Base-by-base conservation (phyloP, 1,284 basidiomycete genomes). In the Cerrena zonata region DNA sequence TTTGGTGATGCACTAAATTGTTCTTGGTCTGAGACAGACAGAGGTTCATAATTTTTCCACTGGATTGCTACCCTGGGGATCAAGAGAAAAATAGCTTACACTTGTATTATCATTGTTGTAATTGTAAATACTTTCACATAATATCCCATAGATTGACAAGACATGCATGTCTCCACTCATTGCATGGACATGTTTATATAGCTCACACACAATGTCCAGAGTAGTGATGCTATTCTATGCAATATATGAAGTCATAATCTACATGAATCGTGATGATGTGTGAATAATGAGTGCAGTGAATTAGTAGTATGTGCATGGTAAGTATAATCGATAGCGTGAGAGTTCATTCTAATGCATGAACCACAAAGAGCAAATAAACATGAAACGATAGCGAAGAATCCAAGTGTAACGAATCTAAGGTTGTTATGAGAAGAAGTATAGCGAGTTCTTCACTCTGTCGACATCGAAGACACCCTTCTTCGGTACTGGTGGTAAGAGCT, bases 381-480 rank as follows among this genome's bases (percentile, higher is more conserved):
- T 7, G 30, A 34, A 34, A 34, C 7, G 39, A 19, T 19, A 40
- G 19, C 10, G 18, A 19, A 7, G 21, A 5, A 10, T 5, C 39
- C 7, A 40, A 40, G 39, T 40, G 39, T 18, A 18, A 22, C 10
- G 39, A 40, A 19, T 10, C 5, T 40, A 40, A 40, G 39, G 5
- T 22, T 4, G 52, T 54, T 75, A 92, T 45, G 90, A 91, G 76
- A 95, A 96, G 80, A 97, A 97, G 69, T 96, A 97, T 43, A 78
- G 75, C 39, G 87, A 91, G 45, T 82, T 69, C 64, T 86, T 85
- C 70, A 98, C 94, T 56, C 78, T 79, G 62, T 82, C 75, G 54
- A 99, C 92, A 60, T 94, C 82, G 66, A 99, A 98, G 51, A 78
- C 74, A 53, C 95, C 96, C 72, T 92, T 91, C 64, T 82, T 68